phyloP scores from a whole-genome alignment of 2,329 filamentous ascomycete genomes.

The Scopulariopsis brevicaulis region DNA sequence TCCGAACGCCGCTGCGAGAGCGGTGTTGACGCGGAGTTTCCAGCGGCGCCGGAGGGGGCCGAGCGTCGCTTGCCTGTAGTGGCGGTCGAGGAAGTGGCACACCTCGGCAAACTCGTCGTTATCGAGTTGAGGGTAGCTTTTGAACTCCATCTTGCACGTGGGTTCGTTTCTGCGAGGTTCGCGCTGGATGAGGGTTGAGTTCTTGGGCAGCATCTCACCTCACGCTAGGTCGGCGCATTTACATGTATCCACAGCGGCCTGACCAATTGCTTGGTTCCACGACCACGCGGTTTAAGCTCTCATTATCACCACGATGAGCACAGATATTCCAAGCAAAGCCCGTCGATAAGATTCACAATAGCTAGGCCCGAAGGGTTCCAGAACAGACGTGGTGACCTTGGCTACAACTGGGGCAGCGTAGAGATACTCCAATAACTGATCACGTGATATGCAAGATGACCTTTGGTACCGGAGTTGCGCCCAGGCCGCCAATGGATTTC shows the following conservation, averaged over 20 bases:
- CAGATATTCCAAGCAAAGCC: too few relatives aligned
- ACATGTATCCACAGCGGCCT: background rate
- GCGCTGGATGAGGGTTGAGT: too few relatives aligned
- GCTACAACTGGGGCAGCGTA: too few relatives aligned
- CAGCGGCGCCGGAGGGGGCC: slow-evolving; percentile 41
- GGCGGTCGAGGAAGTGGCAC: slow-evolving; percentile 50
- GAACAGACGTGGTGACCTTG: too few relatives aligned
- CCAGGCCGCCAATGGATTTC: background rate
- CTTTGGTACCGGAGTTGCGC: background rate
- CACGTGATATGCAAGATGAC: background rate
- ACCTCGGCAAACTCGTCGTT: slow-evolving; percentile 51
- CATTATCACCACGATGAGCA: too few relatives aligned
- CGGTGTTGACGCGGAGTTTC: slow-evolving; percentile 40
- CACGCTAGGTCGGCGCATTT: background rate
- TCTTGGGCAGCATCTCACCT: background rate
- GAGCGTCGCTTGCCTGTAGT: slow-evolving; percentile 45
- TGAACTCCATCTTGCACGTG: slow-evolving; percentile 24
- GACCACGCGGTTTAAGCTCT: too few relatives aligned
- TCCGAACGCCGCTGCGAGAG: slow-evolving; percentile 32
- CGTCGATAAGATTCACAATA: too few relatives aligned
- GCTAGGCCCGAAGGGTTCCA: too few relatives aligned
- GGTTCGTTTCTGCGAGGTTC: background rate
- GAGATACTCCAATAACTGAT: background rate
- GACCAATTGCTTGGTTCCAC: background rate
- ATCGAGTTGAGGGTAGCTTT: slow-evolving; percentile 49